Conservation (phyloP, 2,329 filamentous ascomycete species). For the Penicillium occitanis region DNA sequence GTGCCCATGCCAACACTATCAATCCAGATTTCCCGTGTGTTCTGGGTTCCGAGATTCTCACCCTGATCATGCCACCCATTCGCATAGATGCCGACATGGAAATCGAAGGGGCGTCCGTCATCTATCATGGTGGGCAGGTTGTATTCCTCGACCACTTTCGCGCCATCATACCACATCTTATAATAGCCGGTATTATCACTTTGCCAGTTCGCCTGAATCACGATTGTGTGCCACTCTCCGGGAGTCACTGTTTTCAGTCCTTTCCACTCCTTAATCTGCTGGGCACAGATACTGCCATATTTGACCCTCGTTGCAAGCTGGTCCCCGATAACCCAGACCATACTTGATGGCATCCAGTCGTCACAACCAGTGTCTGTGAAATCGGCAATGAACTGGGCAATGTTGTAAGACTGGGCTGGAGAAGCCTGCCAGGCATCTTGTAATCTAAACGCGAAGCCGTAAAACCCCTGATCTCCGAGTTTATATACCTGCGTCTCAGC, state of each 20-base stretch:
- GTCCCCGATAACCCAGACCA: conserved; percentile 50
- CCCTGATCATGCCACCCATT: conserved; percentile 52
- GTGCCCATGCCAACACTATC: conserved; percentile 51
- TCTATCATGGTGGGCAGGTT: conserved; percentile 48
- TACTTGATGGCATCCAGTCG: conserved; percentile 51
- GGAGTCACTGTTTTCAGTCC: conserved; percentile 43
- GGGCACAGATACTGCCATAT: conserved; percentile 40
- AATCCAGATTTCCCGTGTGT: conserved; percentile 51
- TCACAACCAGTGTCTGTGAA: conserved; percentile 48
- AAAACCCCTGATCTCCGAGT: conserved; percentile 49
- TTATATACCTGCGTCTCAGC: conserved; percentile 47
- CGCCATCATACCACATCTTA: conserved; percentile 51
- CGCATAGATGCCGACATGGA: conserved; percentile 51
- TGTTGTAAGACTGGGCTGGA: conserved; percentile 48
- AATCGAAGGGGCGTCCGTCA: conserved; percentile 48
- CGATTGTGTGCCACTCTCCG: conserved; percentile 50
- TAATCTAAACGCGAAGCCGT: conserved; percentile 55
- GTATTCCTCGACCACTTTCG: conserved; percentile 44
- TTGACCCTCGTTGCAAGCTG: conserved; percentile 48
- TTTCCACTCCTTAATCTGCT: conserved; percentile 34
- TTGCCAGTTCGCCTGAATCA: conserved; percentile 50
- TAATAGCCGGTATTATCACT: conserved; percentile 47
- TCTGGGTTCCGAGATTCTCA: conserved; percentile 42
- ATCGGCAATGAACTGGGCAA: conserved; percentile 55
- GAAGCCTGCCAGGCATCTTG: conserved; percentile 49